Conservation (phyloP, 768 basidiomycete species). For the Pleurotus pulmonarius region DNA sequence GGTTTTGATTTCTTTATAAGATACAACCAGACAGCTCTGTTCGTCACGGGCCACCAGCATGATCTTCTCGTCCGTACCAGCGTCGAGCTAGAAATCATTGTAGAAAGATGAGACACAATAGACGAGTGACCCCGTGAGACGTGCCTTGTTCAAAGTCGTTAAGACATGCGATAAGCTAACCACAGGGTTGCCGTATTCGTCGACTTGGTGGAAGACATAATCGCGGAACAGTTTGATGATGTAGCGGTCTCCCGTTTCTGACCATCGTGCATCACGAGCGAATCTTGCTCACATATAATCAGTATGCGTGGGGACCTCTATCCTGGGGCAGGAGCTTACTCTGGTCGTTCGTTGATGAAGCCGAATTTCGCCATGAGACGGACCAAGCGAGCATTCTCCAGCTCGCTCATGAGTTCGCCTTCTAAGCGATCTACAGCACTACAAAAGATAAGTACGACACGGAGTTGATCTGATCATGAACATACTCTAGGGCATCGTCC, state of each 20-base stretch:
- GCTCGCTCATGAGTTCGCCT: slow-evolving; percentile 77
- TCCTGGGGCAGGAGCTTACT: slow-evolving; percentile 51
- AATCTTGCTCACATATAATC: slow-evolving; percentile 57
- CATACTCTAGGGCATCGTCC: slow-evolving; percentile 78
- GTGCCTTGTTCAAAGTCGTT: slow-evolving; percentile 88
- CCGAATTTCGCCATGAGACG: slow-evolving; percentile 90
- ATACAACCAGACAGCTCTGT: slow-evolving; percentile 92
- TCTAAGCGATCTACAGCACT: slow-evolving; percentile 84
- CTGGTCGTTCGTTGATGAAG: slow-evolving; percentile 99
- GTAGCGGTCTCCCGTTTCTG: slow-evolving; percentile 97
- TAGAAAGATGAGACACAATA: neutral
- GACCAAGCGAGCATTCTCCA: slow-evolving; percentile 92
- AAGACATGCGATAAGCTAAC: slow-evolving; percentile 90
- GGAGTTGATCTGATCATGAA: slow-evolving; percentile 2
- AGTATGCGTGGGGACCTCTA: neutral
- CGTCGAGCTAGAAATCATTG: slow-evolving; percentile 64
- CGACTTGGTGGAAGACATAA: slow-evolving; percentile 97
- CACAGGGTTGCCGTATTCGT: slow-evolving; percentile 84
- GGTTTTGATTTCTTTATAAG: slow-evolving; percentile 85
- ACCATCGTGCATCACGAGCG: slow-evolving; percentile 94
- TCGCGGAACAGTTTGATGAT: slow-evolving; percentile 98
- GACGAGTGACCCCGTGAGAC: slow-evolving; percentile 15
- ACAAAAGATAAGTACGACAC: neutral
- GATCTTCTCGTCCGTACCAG: slow-evolving; percentile 88
- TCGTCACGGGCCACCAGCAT: slow-evolving; percentile 96